Evolutionary conservation across 352 stramenopile genomes (phyloP).

Genomic region (Phytophthora litchii): DNA sequence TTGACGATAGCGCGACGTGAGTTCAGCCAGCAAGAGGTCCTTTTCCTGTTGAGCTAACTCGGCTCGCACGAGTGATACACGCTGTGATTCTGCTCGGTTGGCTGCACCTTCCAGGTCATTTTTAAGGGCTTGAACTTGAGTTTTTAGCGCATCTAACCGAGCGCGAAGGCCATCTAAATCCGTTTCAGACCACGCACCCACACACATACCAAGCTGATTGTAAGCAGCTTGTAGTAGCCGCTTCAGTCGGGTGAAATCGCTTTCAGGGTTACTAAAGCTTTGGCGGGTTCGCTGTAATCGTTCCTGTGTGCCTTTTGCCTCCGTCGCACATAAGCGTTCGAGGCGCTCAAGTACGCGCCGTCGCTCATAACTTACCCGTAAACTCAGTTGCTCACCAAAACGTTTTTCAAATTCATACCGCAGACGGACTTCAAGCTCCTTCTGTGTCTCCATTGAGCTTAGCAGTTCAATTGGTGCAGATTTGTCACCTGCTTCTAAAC

Average conservation of each 20-base stretch:
- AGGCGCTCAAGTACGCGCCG: conserved; percentile 55
- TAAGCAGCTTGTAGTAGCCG: conserved; percentile 48
- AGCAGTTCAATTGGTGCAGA: not conserved
- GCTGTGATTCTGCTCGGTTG: conserved; percentile 39
- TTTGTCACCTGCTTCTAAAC: conserved; percentile 5
- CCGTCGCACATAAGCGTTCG: conserved; percentile 47
- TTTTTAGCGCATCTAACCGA: conserved; percentile 22
- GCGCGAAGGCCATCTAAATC: conserved; percentile 51
- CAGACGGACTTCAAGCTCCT: conserved; percentile 40
- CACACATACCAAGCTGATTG: conserved; percentile 52
- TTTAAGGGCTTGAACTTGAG: conserved; percentile 17
- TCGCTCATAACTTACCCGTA: conserved; percentile 62
- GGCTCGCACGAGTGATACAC: conserved; percentile 40
- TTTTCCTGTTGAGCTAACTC: conserved; percentile 62
- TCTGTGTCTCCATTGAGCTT: conserved; percentile 12
- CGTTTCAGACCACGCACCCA: conserved; percentile 52
- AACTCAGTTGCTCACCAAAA: conserved; percentile 58
- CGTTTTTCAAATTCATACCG: conserved; percentile 56
- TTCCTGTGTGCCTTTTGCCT: conserved; percentile 24
- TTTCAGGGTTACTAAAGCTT: conserved; percentile 9
- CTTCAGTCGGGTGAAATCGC: conserved; percentile 33
- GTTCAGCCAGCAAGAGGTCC: conserved; percentile 54
- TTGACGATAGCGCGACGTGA: conserved; percentile 53
- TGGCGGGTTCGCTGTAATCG: conserved; percentile 7
- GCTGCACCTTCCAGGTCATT: conserved; percentile 13